These are phyloP conservation scores for Dionaea muscipula DNA, from an alignment of 179 eudicot species.

Conservation along the genomic window DNA sequence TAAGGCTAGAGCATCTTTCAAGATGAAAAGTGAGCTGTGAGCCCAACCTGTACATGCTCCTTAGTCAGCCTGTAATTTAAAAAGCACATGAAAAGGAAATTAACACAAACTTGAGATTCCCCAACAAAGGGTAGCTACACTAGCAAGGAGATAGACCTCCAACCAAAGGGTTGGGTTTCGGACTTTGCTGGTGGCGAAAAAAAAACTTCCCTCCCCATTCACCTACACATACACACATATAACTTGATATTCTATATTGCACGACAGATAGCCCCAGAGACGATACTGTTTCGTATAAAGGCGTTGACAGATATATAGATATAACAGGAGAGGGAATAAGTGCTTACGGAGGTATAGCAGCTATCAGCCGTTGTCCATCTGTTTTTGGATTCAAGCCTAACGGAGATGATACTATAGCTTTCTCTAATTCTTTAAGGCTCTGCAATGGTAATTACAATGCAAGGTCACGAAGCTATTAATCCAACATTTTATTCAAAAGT, in stretches of 20 bases:
- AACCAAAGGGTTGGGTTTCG: too few relatives aligned
- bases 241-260: too few relatives aligned
- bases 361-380: slow-evolving; percentile 60
- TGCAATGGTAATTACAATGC: slow-evolving; percentile 24
- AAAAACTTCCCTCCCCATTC: too few relatives aligned
- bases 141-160: too few relatives aligned
- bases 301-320: neutral
- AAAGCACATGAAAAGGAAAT: slow-evolving; percentile 6
- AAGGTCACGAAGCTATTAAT: too few relatives aligned
- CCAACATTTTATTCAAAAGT: too few relatives aligned
- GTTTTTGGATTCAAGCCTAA: slow-evolving; percentile 70
- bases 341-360: slow-evolving; percentile 71
- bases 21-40: neutral
- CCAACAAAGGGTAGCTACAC: too few relatives aligned
- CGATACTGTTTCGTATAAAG: neutral
- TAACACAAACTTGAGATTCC: slow-evolving; percentile 1
- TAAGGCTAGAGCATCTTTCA: too few relatives aligned
- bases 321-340: slow-evolving; percentile 1
- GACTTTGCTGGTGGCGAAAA: too few relatives aligned
- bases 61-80: slow-evolving; percentile 61
- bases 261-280: neutral
- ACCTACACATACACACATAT: too few relatives aligned
- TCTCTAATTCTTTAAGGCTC: slow-evolving; percentile 76
- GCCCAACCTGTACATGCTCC: slow-evolving; percentile 68
- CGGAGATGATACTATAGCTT: slow-evolving; percentile 72